Base-by-base conservation (phyloP, 2,329 filamentous ascomycete species). In the Cladophialophora exuberans region DNA sequence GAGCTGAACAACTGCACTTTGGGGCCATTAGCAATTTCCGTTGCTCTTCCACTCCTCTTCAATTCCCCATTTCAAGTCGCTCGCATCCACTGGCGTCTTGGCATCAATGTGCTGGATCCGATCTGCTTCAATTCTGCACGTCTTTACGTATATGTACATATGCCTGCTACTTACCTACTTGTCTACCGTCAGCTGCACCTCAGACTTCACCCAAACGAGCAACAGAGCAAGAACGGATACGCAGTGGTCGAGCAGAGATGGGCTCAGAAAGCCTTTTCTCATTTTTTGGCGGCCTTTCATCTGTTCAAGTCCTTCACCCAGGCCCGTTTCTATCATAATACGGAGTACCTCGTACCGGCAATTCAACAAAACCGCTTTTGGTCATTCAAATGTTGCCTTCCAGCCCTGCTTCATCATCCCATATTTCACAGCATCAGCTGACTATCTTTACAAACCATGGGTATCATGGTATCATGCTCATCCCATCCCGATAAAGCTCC, bases 391-490 rank as follows among this genome's bases (percentile, higher is more conserved):
- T n/a, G n/a, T n/a, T n/a, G n/a, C n/a, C n/a, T n/a, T n/a, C n/a
- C n/a, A n/a, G n/a, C n/a, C n/a, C n/a, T n/a, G n/a, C n/a, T n/a
- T n/a, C n/a, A n/a, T n/a, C 46, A 5, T 26, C 11, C 23, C 22
- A 33, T n/a, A 39, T 28, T 23, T 25, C 23, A 6, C 13, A 25
- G 10, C 22, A 30, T 13, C 35, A 49, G 35, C n/a, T n/a, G 26
- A 15, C 35, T 52, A 56, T 56, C 48, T 17, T 52, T 56, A 52
- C 46, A 49, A 39, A 35, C 7, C 46, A 44, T 48, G 22, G 43
- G 39, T 50, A 54, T 50, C 57, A 50, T 39, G n/a, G n/a, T n/a
- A n/a, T 31, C 53, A 42, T 30, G 26, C 7, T 25, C 35, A 18
- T 20, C 25, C 26, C 49, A 43, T 36, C 28, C 15, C 17, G 17